Conservation (phyloP, 768 basidiomycete genomes). For the Calocybe gangraenosa region DNA sequence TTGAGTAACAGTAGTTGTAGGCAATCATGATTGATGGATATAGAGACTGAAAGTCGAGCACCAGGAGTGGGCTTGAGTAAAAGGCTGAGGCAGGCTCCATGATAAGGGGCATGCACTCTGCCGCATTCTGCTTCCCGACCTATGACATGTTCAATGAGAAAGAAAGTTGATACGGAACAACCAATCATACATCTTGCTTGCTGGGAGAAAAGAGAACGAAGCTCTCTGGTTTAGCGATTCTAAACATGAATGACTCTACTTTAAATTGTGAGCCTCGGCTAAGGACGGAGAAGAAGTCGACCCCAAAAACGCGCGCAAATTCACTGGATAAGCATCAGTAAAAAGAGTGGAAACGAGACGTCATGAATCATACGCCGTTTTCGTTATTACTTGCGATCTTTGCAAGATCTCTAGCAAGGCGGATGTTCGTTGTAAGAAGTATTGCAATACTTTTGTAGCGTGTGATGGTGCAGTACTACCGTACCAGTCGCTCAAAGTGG, state of each 20-base stretch:
- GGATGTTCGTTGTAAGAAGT: constrained; percentile 60
- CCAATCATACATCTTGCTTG: constrained; percentile 63
- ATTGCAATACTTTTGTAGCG: constrained; percentile 48
- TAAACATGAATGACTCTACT: constrained; percentile 98
- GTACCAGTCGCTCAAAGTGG: constrained; percentile 68
- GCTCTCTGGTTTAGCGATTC: constrained; percentile 93
- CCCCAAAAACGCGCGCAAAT: constrained; percentile 94
- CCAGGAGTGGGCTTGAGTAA: constrained; percentile 88
- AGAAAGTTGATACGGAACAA: background rate
- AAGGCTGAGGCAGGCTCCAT: constrained; percentile 94
- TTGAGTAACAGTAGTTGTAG: constrained; percentile 97
- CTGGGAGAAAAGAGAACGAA: constrained; percentile 90
- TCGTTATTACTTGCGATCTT: constrained; percentile 75
- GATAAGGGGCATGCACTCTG: constrained; percentile 92
- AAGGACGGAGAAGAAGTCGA: constrained; percentile 95
- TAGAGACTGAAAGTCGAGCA: constrained; percentile 93
- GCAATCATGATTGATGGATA: constrained; percentile 99
- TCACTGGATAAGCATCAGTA: constrained; percentile 52
- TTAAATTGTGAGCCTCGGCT: constrained; percentile 97
- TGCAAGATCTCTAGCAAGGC: constrained; percentile 81
- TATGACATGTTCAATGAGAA: constrained; percentile 24
- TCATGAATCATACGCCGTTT: constrained; percentile 68
- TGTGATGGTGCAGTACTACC: constrained; percentile 54
- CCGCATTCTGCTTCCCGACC: constrained; percentile 96
- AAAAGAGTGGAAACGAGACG: background rate